Conservation (phyloP, 768 basidiomycete genomes). For the Leccinum incarnatum region DNA sequence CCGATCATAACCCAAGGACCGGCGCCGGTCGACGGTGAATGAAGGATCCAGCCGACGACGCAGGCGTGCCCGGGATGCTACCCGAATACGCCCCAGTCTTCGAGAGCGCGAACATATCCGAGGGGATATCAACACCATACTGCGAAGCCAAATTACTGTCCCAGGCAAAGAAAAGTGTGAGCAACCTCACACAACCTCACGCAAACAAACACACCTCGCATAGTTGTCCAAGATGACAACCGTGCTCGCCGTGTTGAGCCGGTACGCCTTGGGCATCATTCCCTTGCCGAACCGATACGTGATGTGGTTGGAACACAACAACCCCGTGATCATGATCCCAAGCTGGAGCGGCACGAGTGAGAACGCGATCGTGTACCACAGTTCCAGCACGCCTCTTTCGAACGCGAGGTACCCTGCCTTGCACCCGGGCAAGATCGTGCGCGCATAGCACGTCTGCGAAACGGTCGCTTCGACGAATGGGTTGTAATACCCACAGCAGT, state of each 20-base stretch:
- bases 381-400: constrained; percentile 50
- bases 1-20: background rate
- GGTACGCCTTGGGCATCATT: constrained; percentile 82
- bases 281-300: constrained; percentile 88
- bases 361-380: constrained; percentile 69
- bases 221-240: constrained; percentile 85
- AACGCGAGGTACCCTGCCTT: constrained; percentile 61
- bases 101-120: constrained; percentile 56
- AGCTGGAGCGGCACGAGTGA: constrained; percentile 68
- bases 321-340: constrained; percentile 54
- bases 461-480: constrained; percentile 80
- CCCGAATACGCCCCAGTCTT: constrained; percentile 41
- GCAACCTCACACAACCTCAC: background rate
- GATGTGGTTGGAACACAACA: constrained; percentile 80
- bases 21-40: background rate
- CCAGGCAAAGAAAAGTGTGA: background rate
- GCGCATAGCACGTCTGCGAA: constrained; percentile 70
- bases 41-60: constrained; percentile 13
- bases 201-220: constrained; percentile 51
- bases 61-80: constrained; percentile 30
- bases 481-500: constrained; percentile 80
- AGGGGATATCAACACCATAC: constrained; percentile 63
- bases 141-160: constrained; percentile 70
- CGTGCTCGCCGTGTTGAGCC: constrained; percentile 70
- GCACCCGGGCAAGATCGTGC: constrained; percentile 71